Base-by-base conservation (phyloP, 495 filamentous ascomycete species). In the Endocarpon pusillum region DNA sequence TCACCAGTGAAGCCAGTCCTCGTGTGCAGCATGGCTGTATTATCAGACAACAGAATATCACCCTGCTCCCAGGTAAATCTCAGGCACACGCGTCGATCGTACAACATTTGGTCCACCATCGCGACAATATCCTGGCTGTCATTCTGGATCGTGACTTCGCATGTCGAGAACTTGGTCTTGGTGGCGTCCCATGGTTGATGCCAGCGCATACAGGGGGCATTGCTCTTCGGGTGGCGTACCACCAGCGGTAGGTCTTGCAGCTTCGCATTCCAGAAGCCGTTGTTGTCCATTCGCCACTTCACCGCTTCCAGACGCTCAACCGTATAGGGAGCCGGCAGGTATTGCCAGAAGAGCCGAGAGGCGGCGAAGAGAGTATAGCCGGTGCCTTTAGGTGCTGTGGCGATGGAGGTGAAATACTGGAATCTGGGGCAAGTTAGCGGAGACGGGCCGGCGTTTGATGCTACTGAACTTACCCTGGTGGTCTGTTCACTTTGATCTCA, bases 31-130 rank as follows among this genome's bases (percentile, higher is more conserved):
- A 66, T 61, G 4, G 58, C 40, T 3, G 57, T 42, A 32, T 73
- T 71, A 42, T 72, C 69, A 35, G 41, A 64, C 8, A 74, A 45
- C 11, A 74, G 39, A 21, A 70, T n/a, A 47, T 74, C 69, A 0
- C 67, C 69, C 40, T 61, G 54, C 32, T 66, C 50, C 67, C 66
- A 72, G 8, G 42, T 31, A 42, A 52, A 58, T 37, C 58, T 41
- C 42, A 61, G 36, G 12, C 54, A 59, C 0, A 72, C 59, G 1
- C 68, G 53, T 11, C 59, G 52, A 41, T 72, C 68, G 36, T 69
- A 62, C 10, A 61, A 41, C 15, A 68, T 29, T 7, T 33, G 32
- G 30, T 61, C 55, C 3, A 69, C 30, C n/a, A 53, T 29, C 11
- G 45, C 38, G 0, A 34, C 38, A 0, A 51, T 15, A 6, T 20